These are phyloP conservation scores for Leptographium galeiforme DNA, from an alignment of 2,329 filamentous ascomycete species.

Conservation along the genomic window DNA sequence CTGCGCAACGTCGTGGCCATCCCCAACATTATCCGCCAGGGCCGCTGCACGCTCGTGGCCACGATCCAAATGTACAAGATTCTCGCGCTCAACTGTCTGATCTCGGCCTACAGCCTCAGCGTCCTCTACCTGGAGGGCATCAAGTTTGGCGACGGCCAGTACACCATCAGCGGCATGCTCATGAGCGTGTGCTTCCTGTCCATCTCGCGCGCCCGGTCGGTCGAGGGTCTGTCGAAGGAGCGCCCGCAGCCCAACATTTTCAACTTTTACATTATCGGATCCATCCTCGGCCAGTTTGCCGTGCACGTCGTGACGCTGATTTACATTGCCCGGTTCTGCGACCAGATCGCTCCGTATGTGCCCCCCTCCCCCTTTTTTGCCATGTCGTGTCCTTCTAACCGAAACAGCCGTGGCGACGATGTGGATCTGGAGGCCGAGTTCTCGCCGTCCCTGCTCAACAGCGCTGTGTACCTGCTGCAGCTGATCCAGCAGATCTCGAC, in stretches of 20 bases:
- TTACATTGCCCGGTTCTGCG: constrained; percentile 84
- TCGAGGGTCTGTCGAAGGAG: constrained; percentile 91
- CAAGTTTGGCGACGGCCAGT: constrained; percentile 97
- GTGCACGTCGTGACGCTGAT: constrained; percentile 90
- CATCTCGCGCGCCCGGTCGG: constrained; percentile 92
- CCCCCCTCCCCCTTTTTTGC: background rate
- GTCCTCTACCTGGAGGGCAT: constrained; percentile 96
- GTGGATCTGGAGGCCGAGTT: constrained; percentile 94
- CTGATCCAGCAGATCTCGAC: constrained; percentile 98
- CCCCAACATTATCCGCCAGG: constrained; percentile 96
- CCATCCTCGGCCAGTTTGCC: constrained; percentile 91
- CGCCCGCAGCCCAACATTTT: constrained; percentile 97
- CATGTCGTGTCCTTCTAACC: constrained; percentile 14
- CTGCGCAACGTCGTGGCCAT: constrained; percentile 93
- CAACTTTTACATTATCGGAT: constrained; percentile 97
- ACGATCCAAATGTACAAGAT: constrained; percentile 99
- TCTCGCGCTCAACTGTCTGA: constrained; percentile 90
- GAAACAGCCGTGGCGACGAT: constrained; percentile 31
- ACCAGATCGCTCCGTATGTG: constrained; percentile 73
- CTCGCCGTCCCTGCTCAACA: constrained; percentile 84
- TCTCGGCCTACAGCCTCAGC: constrained; percentile 92
- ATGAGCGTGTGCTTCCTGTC: constrained; percentile 99
- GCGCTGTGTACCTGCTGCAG: constrained; percentile 89
- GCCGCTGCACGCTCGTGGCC: constrained; percentile 90
- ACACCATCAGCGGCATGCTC: constrained; percentile 97